Base-by-base conservation (phyloP, 139 green algal species). In the Chlamydomonas incerta region DNA sequence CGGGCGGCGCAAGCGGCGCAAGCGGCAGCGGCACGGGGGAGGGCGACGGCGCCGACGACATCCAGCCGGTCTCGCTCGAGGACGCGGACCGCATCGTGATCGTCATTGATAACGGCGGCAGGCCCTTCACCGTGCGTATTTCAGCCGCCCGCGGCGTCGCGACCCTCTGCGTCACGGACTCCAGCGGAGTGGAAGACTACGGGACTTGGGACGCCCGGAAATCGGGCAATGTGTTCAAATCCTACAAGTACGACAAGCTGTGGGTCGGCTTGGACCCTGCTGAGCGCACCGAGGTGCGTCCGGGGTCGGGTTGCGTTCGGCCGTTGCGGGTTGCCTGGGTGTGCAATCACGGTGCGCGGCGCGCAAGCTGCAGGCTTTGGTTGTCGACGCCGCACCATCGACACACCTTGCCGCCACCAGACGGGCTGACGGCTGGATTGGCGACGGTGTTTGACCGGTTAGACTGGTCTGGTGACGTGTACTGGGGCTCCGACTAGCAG, bases 41-140 rank as follows among this genome's bases (percentile, higher is more conserved):
- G 41, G 5, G 41, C 41, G 41, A 50, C 6, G 41, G 5, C 41
- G 8, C 41, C 5, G 57, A 63, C 23, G 57, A 24, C 15, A 26
- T 72, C 13, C 31, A 46, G 33, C 72, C 47, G n/a, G 72, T 80
- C 28, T 66, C 50, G 29, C 50, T 50, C 17, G 72, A 80, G 18
- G 50, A 28, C 4, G 29, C 72, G 26, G 72, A 80, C 13, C 72
- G 72, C 28, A 47, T 3, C 31, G 72, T 80, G 14, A 29, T 31
- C 15, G 65, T 80, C 18, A 31, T 80, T 47, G 72, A 80, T 28
- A 80, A 80, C 46, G 72, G 72, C 18, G 72, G 72, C 72, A 46
- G 29, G 50, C 72, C 72, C 29, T 80, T 80, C 17, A 6, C 65
- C 29, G 72, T 80, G 37, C 72, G 72, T 2, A 20, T 80, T 9